Conservation (phyloP, 2,329 filamentous ascomycete genomes). For the Daldinia eschscholtzii region DNA sequence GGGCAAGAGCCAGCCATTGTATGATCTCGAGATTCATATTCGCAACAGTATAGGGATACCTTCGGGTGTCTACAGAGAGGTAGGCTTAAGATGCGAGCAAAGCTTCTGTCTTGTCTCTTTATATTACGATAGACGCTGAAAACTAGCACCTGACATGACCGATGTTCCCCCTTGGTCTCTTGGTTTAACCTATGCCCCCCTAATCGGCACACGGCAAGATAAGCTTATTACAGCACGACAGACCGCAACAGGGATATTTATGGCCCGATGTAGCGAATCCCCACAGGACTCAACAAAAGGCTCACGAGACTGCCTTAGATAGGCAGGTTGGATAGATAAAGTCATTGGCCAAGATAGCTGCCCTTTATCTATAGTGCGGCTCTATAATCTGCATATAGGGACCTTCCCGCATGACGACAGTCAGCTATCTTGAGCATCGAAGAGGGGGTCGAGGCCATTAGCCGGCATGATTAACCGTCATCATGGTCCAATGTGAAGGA, state of each 20-base stretch:
- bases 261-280: slow-evolving; percentile 10
- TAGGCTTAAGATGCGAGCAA: not conserved
- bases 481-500: slow-evolving; percentile 18
- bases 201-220: slow-evolving; percentile 22
- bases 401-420: slow-evolving; percentile 23
- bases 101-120: not conserved
- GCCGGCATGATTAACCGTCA: slow-evolving; percentile 36
- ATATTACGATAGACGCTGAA: slow-evolving; percentile 1
- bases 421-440: slow-evolving; percentile 11
- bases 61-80: not conserved
- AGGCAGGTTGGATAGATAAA: slow-evolving; percentile 34
- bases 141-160: not conserved
- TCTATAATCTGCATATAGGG: slow-evolving; percentile 19
- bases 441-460: slow-evolving; percentile 15
- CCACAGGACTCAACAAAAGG: slow-evolving; percentile 3
- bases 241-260: slow-evolving; percentile 14
- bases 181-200: slow-evolving; percentile 11
- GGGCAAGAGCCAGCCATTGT: slow-evolving; percentile 6
- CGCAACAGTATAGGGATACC: not conserved
- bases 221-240: slow-evolving; percentile 28
- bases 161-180: slow-evolving; percentile 10
- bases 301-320: slow-evolving; percentile 33
- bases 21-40: slow-evolving; percentile 16
- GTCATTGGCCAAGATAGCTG: slow-evolving; percentile 13
- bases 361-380: slow-evolving; percentile 17